A percentile compares a stretch with the other conserved stretches of the same genome.
These are phyloP conservation scores for Biscogniauxia sp. DNA, from an alignment of 2,329 filamentous ascomycete species.

Conservation along the genomic window DNA sequence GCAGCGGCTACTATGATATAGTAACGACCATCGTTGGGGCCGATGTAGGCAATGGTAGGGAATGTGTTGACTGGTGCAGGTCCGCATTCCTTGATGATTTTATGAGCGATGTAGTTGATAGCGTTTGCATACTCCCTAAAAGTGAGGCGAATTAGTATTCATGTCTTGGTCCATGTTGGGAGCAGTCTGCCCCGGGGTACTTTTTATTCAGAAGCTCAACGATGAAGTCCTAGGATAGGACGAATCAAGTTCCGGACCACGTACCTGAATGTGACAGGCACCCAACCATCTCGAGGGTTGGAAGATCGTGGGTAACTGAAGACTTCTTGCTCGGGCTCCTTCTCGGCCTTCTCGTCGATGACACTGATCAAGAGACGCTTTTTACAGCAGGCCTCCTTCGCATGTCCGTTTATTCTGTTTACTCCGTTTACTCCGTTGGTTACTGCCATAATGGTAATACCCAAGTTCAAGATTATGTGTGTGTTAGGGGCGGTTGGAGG, in stretches of 20 bases:
- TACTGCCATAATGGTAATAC: not conserved
- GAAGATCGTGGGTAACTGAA: conserved; percentile 35
- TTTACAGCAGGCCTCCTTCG: conserved; percentile 6
- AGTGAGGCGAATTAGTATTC: not conserved
- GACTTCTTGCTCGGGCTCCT: conserved; percentile 35
- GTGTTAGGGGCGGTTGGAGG: too few relatives aligned
- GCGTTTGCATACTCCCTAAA: conserved; percentile 36
- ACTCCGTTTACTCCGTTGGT: not conserved
- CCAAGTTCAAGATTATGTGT: not conserved
- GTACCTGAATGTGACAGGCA: conserved; percentile 33
- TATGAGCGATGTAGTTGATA: conserved; percentile 39
- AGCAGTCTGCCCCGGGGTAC: too few relatives aligned
- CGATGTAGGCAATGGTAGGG: conserved; percentile 45
- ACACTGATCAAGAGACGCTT: conserved; percentile 38
- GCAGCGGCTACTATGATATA: conserved; percentile 23
- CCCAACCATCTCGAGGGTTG: conserved; percentile 41
- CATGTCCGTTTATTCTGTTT: not conserved
- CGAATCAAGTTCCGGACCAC: not conserved
- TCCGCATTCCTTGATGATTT: conserved; percentile 31
- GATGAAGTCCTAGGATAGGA: not conserved
- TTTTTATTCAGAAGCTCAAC: too few relatives aligned
- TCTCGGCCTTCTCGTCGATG: conserved; percentile 37
- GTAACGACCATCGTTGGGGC: conserved; percentile 36
- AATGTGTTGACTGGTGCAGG: conserved; percentile 22
- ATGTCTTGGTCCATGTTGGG: too few relatives aligned